Conservation (phyloP, 805 yeast species). For the Hanseniaspora meyeri region DNA sequence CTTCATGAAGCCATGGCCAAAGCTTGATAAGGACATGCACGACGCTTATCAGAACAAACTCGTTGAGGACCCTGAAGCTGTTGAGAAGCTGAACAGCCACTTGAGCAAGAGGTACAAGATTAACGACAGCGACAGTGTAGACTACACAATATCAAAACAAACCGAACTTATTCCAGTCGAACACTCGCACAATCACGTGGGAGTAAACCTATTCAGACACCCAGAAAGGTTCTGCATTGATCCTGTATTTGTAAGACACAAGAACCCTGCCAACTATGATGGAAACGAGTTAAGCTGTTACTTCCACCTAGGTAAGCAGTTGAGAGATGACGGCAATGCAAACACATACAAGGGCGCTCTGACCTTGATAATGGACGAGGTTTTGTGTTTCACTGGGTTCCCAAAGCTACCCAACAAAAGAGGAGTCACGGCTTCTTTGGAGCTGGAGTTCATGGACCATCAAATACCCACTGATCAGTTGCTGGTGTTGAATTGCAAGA, state of each 20-base stretch:
- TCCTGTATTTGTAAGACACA: constrained; percentile 31
- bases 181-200: constrained; percentile 52
- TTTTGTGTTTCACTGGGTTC: constrained; percentile 76
- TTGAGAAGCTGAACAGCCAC: not conserved
- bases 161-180: constrained; percentile 22
- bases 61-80: not conserved
- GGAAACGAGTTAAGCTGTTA: constrained; percentile 49
- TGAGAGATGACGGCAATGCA: constrained; percentile 52
- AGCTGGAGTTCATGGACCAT: constrained; percentile 44
- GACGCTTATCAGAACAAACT: not conserved
- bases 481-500: constrained; percentile 55
- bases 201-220: constrained; percentile 61
- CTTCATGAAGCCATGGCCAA: constrained; percentile 27
- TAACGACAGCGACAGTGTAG: not conserved
- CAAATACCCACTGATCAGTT: constrained; percentile 41
- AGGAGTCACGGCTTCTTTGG: constrained; percentile 79
- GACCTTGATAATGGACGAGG: constrained; percentile 72
- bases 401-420: constrained; percentile 61
- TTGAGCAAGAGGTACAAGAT: not conserved
- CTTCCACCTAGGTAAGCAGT: constrained; percentile 54
- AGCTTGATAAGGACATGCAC: constrained; percentile 18
- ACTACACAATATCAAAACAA: constrained; percentile 1
- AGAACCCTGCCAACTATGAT: constrained; percentile 34
- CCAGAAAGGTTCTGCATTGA: constrained; percentile 58
- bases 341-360: constrained; percentile 72